These are phyloP conservation scores for Aspergillus taichungensis DNA, from an alignment of 495 filamentous ascomycete genomes.

Conservation along the genomic window DNA sequence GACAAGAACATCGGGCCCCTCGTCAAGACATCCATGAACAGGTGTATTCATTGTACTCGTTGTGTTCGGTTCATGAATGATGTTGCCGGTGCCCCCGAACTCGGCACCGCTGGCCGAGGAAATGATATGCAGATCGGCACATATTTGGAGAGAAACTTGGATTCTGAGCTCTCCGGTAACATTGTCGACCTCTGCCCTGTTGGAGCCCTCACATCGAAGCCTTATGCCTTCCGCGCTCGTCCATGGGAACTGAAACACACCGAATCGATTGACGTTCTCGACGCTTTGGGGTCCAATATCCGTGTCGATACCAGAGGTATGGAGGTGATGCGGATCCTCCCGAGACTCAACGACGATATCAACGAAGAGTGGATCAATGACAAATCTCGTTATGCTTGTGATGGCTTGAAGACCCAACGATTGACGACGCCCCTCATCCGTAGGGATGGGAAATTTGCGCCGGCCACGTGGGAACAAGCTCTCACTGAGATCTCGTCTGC, in stretches of 20 bases:
- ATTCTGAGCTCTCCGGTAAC: constrained; percentile 92
- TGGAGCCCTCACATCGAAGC: constrained; percentile 91
- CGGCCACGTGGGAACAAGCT: constrained; percentile 89
- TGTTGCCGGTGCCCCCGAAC: constrained; percentile 87
- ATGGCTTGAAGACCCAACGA: constrained; percentile 91
- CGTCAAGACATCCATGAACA: constrained; percentile 99
- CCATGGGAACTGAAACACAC: constrained; percentile 93
- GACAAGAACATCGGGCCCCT: constrained; percentile 99
- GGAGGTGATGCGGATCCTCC: constrained; percentile 90
- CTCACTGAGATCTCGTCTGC: constrained; percentile 74
- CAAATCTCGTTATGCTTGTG: constrained; percentile 93
- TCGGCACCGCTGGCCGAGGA: constrained; percentile 88
- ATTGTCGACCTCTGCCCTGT: constrained; percentile 98
- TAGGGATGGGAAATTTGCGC: constrained; percentile 77
- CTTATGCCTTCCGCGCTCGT: constrained; percentile 91
- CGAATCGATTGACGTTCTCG: constrained; percentile 89
- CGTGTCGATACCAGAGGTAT: constrained; percentile 87
- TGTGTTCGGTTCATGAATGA: constrained; percentile 98
- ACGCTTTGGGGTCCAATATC: constrained; percentile 89
- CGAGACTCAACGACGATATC: constrained; percentile 90
- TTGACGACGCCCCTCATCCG: constrained; percentile 88
- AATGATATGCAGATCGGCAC: constrained; percentile 98
- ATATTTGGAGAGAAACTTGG: constrained; percentile 84
- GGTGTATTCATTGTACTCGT: constrained; percentile 97
- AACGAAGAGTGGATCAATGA: constrained; percentile 99